Evolutionary conservation across 1,284 basidiomycete species (phyloP).

Genomic region (Rhodotorula mucilaginosa): DNA sequence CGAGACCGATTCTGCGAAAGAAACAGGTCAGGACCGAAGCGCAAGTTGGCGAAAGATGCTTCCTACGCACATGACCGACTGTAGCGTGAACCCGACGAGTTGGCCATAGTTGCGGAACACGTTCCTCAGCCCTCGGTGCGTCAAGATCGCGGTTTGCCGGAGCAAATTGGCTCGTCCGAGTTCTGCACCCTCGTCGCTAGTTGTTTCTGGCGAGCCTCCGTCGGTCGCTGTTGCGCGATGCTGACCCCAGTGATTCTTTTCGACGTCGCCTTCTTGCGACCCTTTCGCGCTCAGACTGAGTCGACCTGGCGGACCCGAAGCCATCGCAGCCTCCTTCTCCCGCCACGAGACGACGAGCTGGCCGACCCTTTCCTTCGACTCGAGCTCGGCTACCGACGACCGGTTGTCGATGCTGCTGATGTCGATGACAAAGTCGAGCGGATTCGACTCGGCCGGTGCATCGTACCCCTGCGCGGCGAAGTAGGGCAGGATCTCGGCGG

Average conservation of each 20-base stretch:
- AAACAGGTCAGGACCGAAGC: slow-evolving; percentile 35
- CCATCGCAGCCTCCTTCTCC: slow-evolving; percentile 20
- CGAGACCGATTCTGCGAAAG: slow-evolving; percentile 24
- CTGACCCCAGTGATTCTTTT: no score
- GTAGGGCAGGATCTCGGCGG: slow-evolving; percentile 50
- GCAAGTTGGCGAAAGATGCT: slow-evolving; percentile 38
- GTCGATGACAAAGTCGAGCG: slow-evolving; percentile 56
- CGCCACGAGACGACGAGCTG: slow-evolving; percentile 48
- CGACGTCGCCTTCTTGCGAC: no score
- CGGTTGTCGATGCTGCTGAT: slow-evolving; percentile 53
- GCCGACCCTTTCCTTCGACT: slow-evolving; percentile 44
- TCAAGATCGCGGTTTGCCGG: slow-evolving; percentile 48
- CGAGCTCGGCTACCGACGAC: slow-evolving; percentile 51
- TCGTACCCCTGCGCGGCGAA: slow-evolving; percentile 49
- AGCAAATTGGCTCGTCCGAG: slow-evolving; percentile 30
- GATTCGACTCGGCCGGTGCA: slow-evolving; percentile 22
- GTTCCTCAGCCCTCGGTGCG: slow-evolving; percentile 47
- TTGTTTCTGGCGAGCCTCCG: neutral
- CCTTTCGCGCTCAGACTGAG: no score
- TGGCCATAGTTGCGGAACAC: slow-evolving; percentile 50
- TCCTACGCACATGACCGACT: slow-evolving; percentile 45
- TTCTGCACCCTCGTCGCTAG: neutral
- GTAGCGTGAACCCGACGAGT: slow-evolving; percentile 47
- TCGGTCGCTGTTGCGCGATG: neutral
- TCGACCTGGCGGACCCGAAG: no score